A percentile compares a stretch with the other conserved stretches of the same genome.
phyloP scores from a whole-genome alignment of 2,329 filamentous ascomycete genomes.

The Fusarium virguliforme region DNA sequence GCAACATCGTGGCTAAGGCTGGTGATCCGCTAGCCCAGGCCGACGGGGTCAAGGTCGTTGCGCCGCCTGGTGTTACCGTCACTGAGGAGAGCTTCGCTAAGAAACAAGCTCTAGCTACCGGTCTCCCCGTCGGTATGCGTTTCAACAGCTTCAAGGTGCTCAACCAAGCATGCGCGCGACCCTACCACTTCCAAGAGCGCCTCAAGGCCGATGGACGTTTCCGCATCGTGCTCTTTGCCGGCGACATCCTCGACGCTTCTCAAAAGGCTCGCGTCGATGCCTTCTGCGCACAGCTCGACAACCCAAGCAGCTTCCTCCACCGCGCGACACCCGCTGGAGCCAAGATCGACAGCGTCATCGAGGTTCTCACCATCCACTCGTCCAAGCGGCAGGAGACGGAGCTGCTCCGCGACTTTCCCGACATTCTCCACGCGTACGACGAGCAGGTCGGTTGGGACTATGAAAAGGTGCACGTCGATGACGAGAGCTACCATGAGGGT shows the following conservation, averaged over 20 bases:
- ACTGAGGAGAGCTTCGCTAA: slow-evolving; percentile 1
- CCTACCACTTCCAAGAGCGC: slow-evolving; percentile 72
- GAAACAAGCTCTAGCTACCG: slow-evolving; percentile 55
- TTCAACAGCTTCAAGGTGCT: slow-evolving; percentile 73
- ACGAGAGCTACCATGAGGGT: slow-evolving; percentile 68
- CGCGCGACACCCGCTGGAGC: slow-evolving; percentile 48
- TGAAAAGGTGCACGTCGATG: slow-evolving; percentile 71
- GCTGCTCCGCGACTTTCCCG: slow-evolving; percentile 56
- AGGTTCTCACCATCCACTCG: slow-evolving; percentile 74
- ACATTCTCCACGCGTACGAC: slow-evolving; percentile 67
- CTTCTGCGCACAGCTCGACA: slow-evolving; percentile 56
- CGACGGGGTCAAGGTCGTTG: slow-evolving; percentile 16
- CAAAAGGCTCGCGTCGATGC: slow-evolving; percentile 54
- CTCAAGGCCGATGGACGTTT: slow-evolving; percentile 70
- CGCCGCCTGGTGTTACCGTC: neutral
- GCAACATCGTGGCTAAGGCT: slow-evolving; percentile 35
- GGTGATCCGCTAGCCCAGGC: slow-evolving; percentile 13
- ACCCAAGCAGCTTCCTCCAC: slow-evolving; percentile 58
- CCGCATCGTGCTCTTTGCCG: slow-evolving; percentile 74
- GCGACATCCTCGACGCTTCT: slow-evolving; percentile 64
- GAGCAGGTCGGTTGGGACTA: slow-evolving; percentile 69
- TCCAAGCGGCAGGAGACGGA: slow-evolving; percentile 66
- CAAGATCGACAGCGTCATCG: slow-evolving; percentile 61
- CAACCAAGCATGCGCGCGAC: slow-evolving; percentile 69
- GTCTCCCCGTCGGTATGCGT: slow-evolving; percentile 67